Evolutionary conservation across 164 flowering plant species (phyloP), one percentile per base, ranked within the genome.

Genomic region (Dillenia suffruticosa): DNA sequence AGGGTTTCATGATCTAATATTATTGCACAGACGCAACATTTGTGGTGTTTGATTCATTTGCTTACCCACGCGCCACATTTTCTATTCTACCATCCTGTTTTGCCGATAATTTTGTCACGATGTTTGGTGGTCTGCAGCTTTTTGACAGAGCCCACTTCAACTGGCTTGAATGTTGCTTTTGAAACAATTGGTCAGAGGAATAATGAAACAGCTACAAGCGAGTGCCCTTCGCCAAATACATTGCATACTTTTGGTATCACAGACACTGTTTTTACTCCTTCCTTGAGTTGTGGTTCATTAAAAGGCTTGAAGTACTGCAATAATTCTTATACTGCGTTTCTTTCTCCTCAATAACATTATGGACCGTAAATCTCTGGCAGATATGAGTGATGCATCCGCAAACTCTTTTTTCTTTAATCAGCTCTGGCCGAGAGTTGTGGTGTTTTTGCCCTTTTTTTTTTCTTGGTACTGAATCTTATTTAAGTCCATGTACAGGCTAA

Each of bases 131-230:
- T 17, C 45, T 82, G 80, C 90, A 91, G 99, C 74, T 86, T 95
- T 75, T 59, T 58, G n/a, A 74, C 83, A 3, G 91, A 90, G 46
- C 77, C 85, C 0, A 59, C 73, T 54, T 84, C 98, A 40, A 61
- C 59, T 32, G 92, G 96, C 22, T 74, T 95, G 76, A 95, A 95
- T 68, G 84, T 72, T 77, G 94, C 89, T 64, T 77, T 92, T 56
- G 85, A 65, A 56, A 64, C 74, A 3, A 54, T 68, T 55, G 46
- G 22, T 11, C 67, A 55, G 17, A 73, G 78, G 59, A 71, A 77
- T 70, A 13, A 70, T 54, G 62, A 62, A 63, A 55, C 62, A 8
- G 59, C 56, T 15, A 64, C 67, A 22, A 26, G 46, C 8, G 71
- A 70, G 51, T 69, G 66, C 56, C 40, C 40, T 32, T 58, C 64